Conservation (phyloP, 805 yeast genomes). For the Schizosaccharomyces lindneri region DNA sequence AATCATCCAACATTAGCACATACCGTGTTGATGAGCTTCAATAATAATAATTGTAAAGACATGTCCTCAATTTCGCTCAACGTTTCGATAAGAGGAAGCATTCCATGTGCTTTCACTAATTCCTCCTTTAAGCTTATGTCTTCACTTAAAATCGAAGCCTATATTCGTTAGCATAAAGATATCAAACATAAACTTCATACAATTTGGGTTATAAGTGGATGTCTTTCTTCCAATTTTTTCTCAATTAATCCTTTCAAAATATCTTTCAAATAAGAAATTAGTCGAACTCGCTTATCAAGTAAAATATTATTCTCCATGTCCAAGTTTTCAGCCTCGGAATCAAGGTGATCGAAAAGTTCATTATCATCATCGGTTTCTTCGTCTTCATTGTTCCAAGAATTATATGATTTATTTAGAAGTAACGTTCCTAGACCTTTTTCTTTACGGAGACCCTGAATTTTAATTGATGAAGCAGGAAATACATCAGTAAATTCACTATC, state of each 20-base stretch:
- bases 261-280: background rate
- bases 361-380: background rate
- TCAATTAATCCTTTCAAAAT: background rate
- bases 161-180: background rate
- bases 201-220: background rate
- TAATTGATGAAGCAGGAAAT: background rate
- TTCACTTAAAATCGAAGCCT: background rate
- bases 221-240: background rate
- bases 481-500: background rate
- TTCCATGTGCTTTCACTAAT: slow-evolving; percentile 8
- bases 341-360: background rate
- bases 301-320: background rate
- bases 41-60: slow-evolving; percentile 2
- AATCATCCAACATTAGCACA: background rate
- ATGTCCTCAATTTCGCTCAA: slow-evolving; percentile 4
- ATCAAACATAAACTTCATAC: background rate
- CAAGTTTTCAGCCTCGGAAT: background rate
- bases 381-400: background rate
- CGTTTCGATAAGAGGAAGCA: slow-evolving; percentile 9
- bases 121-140: slow-evolving; percentile 7
- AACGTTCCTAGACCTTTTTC: background rate
- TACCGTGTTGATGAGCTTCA: slow-evolving; percentile 4
- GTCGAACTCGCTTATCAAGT: background rate
- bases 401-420: background rate
- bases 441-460: background rate